Evolutionary conservation across 257 asterid species (phyloP).

Genomic region (Cruciata laevipes): DNA sequence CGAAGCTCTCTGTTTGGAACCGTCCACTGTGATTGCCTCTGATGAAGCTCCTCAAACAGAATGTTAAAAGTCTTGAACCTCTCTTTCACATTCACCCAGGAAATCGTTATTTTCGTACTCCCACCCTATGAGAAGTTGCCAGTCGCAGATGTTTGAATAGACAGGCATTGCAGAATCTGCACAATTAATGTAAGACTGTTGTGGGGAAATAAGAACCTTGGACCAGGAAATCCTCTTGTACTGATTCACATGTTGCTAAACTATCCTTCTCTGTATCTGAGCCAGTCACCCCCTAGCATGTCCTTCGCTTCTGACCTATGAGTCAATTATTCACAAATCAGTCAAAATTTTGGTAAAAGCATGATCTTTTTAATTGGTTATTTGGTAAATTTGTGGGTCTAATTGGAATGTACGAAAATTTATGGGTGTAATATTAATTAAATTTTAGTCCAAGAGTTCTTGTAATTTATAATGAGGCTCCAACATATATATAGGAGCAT

Average conservation of each 20-base stretch:
- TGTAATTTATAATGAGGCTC: too few relatives aligned
- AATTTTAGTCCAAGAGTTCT: too few relatives aligned
- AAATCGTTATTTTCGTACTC: slow-evolving; percentile 46
- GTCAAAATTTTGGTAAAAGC: too few relatives aligned
- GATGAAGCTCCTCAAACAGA: slow-evolving; percentile 91
- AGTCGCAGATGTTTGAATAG: slow-evolving; percentile 60
- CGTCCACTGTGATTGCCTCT: slow-evolving; percentile 97
- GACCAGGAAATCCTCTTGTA: slow-evolving; percentile 96
- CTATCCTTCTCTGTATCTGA: slow-evolving; percentile 90
- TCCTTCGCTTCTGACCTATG: slow-evolving; percentile 96
- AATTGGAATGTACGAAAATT: too few relatives aligned
- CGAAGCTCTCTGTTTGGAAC: slow-evolving; percentile 96
- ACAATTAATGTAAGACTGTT: not conserved
- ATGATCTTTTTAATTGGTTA: too few relatives aligned
- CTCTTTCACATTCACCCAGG: slow-evolving; percentile 80
- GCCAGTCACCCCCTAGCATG: slow-evolving; percentile 93
- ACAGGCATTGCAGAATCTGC: slow-evolving; percentile 88
- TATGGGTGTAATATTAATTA: too few relatives aligned
- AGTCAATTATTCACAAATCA: slow-evolving; percentile 13
- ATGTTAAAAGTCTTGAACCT: slow-evolving; percentile 75
- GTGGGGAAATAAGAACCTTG: slow-evolving; percentile 41
- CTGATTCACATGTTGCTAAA: slow-evolving; percentile 95
- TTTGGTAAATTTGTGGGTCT: too few relatives aligned
- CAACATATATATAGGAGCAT: too few relatives aligned
- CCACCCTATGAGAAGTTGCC: slow-evolving; percentile 36